phyloP scores from a whole-genome alignment of 106 monocot genomes.

The Allium fistulosum region DNA sequence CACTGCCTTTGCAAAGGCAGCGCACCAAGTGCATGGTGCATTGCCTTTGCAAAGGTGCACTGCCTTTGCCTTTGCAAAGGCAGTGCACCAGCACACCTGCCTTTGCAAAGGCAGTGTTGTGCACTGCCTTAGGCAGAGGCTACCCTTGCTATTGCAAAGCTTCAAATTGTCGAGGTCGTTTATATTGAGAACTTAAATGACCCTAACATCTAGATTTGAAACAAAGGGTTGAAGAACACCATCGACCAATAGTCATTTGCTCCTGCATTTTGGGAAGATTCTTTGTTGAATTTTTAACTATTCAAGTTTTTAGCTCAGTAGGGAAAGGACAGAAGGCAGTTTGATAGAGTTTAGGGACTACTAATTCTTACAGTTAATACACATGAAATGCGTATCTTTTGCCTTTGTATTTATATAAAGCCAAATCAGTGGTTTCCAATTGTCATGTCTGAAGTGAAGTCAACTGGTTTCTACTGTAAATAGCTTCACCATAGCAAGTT shows the following conservation, averaged over 20 bases:
- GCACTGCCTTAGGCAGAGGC: too few relatives aligned
- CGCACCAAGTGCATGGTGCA: too few relatives aligned
- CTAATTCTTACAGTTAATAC: neutral
- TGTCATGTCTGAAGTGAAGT: neutral
- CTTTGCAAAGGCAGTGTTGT: too few relatives aligned
- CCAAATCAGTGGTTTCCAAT: too few relatives aligned
- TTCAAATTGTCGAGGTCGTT: slow-evolving; percentile 50
- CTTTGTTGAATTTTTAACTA: slow-evolving; percentile 1
- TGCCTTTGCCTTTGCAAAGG: too few relatives aligned
- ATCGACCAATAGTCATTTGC: neutral
- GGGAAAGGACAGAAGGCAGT: neutral
- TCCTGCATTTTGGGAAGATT: neutral
- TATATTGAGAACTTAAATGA: slow-evolving; percentile 28
- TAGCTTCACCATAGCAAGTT: neutral
- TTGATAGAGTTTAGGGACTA: neutral
- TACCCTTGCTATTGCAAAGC: slow-evolving; percentile 57
- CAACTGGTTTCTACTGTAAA: slow-evolving; percentile 6
- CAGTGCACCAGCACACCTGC: too few relatives aligned
- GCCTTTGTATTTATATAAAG: too few relatives aligned
- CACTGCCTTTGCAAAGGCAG: too few relatives aligned
- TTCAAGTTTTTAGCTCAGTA: slow-evolving; percentile 4
- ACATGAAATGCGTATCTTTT: too few relatives aligned
- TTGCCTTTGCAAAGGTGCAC: too few relatives aligned
- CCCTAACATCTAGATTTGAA: neutral
- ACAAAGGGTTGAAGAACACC: neutral